Conservation (phyloP, 2,329 filamentous ascomycete species). For the Fusarium guadeloupense region DNA sequence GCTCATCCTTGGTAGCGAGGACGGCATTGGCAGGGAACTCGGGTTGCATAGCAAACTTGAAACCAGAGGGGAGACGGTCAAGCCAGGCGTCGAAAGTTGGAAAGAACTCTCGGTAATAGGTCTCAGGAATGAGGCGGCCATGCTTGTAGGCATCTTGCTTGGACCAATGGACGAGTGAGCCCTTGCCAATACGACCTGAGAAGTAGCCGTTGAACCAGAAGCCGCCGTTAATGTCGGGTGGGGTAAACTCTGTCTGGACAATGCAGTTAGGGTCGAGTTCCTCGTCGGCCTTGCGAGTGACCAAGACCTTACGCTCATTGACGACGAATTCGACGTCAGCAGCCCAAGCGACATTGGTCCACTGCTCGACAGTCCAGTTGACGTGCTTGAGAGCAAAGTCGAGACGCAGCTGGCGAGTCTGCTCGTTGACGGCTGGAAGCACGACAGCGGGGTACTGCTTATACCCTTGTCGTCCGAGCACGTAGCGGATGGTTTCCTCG, state of each 20-base stretch:
- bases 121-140: not conserved
- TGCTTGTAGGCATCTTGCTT: not conserved
- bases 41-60: slow-evolving; percentile 7
- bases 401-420: slow-evolving; percentile 14
- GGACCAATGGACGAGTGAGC: slow-evolving; percentile 14
- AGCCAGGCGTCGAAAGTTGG: slow-evolving; percentile 5
- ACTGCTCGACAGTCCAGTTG: slow-evolving; percentile 25
- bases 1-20: not conserved
- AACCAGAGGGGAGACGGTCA: not conserved
- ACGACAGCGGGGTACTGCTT: slow-evolving; percentile 17
- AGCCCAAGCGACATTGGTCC: slow-evolving; percentile 23
- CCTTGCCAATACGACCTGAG: slow-evolving; percentile 19
- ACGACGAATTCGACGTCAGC: slow-evolving; percentile 2
- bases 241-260: not conserved
- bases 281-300: slow-evolving; percentile 24
- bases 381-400: slow-evolving; percentile 16
- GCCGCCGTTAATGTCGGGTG: not conserved
- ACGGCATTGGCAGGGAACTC: not conserved
- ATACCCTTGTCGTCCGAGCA: slow-evolving; percentile 19
- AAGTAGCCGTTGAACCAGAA: slow-evolving; percentile 10
- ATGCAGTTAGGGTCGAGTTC: slow-evolving; percentile 10
- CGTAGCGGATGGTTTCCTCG: slow-evolving; percentile 4
- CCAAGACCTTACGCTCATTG: slow-evolving; percentile 3
- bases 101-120: slow-evolving; percentile 11
- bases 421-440: slow-evolving; percentile 16